Base-by-base conservation (phyloP, 2,329 filamentous ascomycete species). In the Aspergillus quadricinctus region DNA sequence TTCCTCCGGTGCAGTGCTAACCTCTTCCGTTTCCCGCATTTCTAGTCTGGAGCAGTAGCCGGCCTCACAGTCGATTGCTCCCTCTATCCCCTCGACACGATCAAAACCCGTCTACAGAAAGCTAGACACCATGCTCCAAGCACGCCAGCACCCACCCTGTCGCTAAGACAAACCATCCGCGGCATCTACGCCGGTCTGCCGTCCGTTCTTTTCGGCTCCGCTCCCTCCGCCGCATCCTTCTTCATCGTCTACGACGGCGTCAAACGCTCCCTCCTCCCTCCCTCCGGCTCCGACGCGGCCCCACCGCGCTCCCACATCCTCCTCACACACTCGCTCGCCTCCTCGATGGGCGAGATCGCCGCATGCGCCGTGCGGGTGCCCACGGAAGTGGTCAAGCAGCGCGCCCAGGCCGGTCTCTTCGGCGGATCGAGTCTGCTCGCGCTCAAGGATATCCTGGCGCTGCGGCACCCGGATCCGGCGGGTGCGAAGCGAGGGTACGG, bases 51-150 rank as follows among this genome's bases (percentile, higher is more conserved):
- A 74, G 94, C 87, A 69, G 80, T 97, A 64, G 94, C 94, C 64
- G 94, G 94, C 71, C 94, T 94, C 49, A 96, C 92, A 14, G 94
- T 97, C 75, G 94, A 99, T 83, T 87, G 96, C 69, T 92, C 92
- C 55, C 90, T 99, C 71, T 99, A 90, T 80, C 94, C 94, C 0
- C 91, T 99, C 81, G 95, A 99, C 83, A 99, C 94, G 0, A 87
- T 99, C 71, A 99, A 99, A 79, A 99, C 95, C 46, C 92, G 94
- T 17, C 90, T 99, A 6, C 94, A 99, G 60, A 75, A 75, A 61
- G 73, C 71, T 57, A 69, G 73, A 56, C 68, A 78, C 91, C 92
- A 61, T 83, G 83, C 49, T 73, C 81, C 55, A 86, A 88, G 72
- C 92, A 64, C 62, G 23, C 68, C 67, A 9, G 53, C 57, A n/a